These are phyloP conservation scores for Beauveria brongniartii DNA, from an alignment of 2,329 filamentous ascomycete genomes.

Conservation along the genomic window DNA sequence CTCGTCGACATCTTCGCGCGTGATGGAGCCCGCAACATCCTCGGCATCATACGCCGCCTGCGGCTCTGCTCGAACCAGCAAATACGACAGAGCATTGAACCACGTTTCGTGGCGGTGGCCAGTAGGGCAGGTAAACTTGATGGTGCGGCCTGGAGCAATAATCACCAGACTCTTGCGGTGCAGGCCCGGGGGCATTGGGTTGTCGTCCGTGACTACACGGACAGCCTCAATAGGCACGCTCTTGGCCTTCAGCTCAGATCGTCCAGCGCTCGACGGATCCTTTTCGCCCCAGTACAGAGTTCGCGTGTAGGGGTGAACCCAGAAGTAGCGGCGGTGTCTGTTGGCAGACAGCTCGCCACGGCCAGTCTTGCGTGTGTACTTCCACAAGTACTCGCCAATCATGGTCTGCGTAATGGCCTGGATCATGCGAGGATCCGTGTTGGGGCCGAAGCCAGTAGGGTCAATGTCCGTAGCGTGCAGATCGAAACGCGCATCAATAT, in stretches of 20 bases:
- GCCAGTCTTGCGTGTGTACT: slow-evolving; percentile 94
- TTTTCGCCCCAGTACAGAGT: slow-evolving; percentile 95
- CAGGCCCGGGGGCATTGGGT: slow-evolving; percentile 87
- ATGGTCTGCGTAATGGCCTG: slow-evolving; percentile 98
- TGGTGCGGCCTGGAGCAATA: slow-evolving; percentile 74
- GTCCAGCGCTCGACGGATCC: slow-evolving; percentile 74
- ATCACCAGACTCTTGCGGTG: slow-evolving; percentile 91
- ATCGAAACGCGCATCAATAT: slow-evolving; percentile 87
- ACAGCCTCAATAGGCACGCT: slow-evolving; percentile 92
- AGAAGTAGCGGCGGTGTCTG: slow-evolving; percentile 92
- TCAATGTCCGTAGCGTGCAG: slow-evolving; percentile 48
- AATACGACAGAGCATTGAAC: slow-evolving; percentile 94
- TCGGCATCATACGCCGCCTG: slow-evolving; percentile 56
- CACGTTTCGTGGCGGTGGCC: slow-evolving; percentile 94
- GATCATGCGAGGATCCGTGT: slow-evolving; percentile 94
- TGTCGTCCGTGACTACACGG: slow-evolving; percentile 85
- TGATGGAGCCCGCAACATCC: slow-evolving; percentile 48
- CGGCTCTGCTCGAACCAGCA: slow-evolving; percentile 67
- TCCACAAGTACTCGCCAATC: slow-evolving; percentile 99
- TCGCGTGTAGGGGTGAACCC: slow-evolving; percentile 95
- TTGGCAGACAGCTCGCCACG: slow-evolving; percentile 82
- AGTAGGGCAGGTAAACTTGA: slow-evolving; percentile 93
- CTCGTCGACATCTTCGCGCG: slow-evolving; percentile 60
- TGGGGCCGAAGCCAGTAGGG: slow-evolving; percentile 53
- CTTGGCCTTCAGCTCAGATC: slow-evolving; percentile 69